A percentile compares a stretch with the other conserved stretches of the same genome.
Conservation (phyloP, 1,284 basidiomycete genomes). For the Cutaneotrichosporon dermatis region DNA sequence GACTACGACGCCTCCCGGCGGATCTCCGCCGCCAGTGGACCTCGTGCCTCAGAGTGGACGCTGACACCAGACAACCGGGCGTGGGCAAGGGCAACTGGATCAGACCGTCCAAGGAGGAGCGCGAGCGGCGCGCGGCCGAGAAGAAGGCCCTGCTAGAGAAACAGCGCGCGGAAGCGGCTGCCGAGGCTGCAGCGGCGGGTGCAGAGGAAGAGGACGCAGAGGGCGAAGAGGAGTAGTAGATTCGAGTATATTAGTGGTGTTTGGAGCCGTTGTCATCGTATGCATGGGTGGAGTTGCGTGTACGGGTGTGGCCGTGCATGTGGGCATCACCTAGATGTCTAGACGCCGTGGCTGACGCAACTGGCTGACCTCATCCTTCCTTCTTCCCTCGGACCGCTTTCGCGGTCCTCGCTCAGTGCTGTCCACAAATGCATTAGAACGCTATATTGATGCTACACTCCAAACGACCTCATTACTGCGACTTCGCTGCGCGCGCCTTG, state of each 20-base stretch:
- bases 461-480: conserved; percentile 8
- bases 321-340: too few relatives aligned
- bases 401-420: background rate
- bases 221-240: conserved; percentile 26
- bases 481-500: conserved; percentile 1
- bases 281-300: background rate
- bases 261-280: conserved; percentile 2
- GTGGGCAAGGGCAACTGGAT: conserved; percentile 48
- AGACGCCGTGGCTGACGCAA: too few relatives aligned
- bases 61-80: conserved; percentile 29
- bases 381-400: too few relatives aligned
- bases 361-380: too few relatives aligned
- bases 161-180: conserved; percentile 6
- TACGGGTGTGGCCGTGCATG: too few relatives aligned
- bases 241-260: background rate
- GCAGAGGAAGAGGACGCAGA: conserved; percentile 30
- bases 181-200: conserved; percentile 13
- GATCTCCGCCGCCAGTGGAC: background rate
- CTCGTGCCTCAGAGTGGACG: background rate
- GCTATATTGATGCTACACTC: background rate
- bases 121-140: conserved; percentile 29
- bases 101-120: conserved; percentile 44
- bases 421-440: background rate
- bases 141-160: conserved; percentile 29
- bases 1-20: too few relatives aligned